phyloP scores from a whole-genome alignment of 495 filamentous ascomycete species.

The Penicillium riverlandense region DNA sequence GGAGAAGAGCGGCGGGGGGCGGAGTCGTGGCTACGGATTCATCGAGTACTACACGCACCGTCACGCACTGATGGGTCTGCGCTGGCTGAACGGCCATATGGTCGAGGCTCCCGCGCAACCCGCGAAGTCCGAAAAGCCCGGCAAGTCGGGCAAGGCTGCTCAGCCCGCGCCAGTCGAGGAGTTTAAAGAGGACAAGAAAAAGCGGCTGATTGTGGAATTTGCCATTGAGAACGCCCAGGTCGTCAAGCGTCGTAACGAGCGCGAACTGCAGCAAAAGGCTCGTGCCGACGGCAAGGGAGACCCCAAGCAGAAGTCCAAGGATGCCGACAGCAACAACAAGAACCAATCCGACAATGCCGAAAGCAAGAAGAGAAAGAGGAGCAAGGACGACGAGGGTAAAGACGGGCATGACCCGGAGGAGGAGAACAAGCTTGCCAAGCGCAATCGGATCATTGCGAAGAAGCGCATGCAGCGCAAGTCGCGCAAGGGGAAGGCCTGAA shows the following conservation, averaged over 20 bases:
- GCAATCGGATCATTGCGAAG: constrained; percentile 59
- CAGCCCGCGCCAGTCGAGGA: constrained; percentile 20
- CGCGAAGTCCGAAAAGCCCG: too few relatives aligned
- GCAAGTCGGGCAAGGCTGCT: too few relatives aligned
- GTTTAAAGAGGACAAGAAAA: constrained; percentile 58
- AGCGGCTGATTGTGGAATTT: constrained; percentile 89
- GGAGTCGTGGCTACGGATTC: constrained; percentile 91
- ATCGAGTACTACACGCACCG: constrained; percentile 94
- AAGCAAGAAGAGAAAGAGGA: constrained; percentile 36
- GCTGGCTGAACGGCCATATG: constrained; percentile 85
- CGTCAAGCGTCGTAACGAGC: constrained; percentile 66
- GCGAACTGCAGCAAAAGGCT: constrained; percentile 61
- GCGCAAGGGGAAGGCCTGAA: constrained; percentile 35
- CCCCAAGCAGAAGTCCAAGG: constrained; percentile 17
- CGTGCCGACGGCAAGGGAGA: constrained; percentile 18
- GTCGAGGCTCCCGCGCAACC: constrained; percentile 20
- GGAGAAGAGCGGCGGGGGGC: constrained; percentile 65
- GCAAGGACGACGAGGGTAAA: constrained; percentile 14
- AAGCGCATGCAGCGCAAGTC: constrained; percentile 54
- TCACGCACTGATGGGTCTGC: constrained; percentile 88
- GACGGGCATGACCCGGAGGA: constrained; percentile 27
- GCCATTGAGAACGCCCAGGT: constrained; percentile 98
- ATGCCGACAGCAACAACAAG: constrained; percentile 8
- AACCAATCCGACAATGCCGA: constrained; percentile 2
- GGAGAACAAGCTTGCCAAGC: constrained; percentile 50